A percentile compares a stretch with the other conserved stretches of the same genome.
Conservation (phyloP, 257 asterid genomes). For the Coffea canephora region DNA sequence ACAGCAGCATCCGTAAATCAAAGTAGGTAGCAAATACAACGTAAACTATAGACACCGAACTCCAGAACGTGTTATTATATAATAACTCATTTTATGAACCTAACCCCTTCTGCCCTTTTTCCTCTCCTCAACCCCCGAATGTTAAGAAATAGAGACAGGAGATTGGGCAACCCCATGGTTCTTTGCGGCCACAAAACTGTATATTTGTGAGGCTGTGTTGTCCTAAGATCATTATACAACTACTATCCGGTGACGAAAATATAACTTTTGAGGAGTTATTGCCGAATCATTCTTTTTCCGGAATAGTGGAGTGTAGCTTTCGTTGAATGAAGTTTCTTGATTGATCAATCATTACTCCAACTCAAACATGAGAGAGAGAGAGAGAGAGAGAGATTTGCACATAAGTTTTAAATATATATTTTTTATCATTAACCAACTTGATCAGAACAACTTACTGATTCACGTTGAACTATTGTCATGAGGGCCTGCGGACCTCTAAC, state of each 20-base stretch:
- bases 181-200: neutral
- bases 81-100: too few species aligned
- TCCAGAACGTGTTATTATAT: neutral
- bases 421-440: conserved; percentile 38
- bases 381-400: conserved; percentile 3
- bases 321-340: neutral
- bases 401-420: conserved; percentile 4
- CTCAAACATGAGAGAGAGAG: neutral
- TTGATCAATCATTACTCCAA: neutral
- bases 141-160: neutral
- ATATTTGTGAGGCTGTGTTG: neutral
- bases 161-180: neutral
- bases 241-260: neutral
- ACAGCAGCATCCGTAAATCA: neutral
- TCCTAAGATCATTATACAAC: neutral
- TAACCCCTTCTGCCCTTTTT: neutral
- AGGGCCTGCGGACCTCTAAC: conserved; percentile 67
- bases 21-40: neutral
- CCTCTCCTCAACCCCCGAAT: neutral
- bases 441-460: conserved; percentile 45
- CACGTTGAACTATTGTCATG: conserved; percentile 36
- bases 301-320: neutral
- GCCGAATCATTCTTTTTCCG: neutral
- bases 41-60: too few species aligned
- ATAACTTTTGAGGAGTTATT: neutral